These are phyloP conservation scores for Apiospora phragmitis DNA, from an alignment of 2,329 filamentous ascomycete genomes.

Conservation along the genomic window DNA sequence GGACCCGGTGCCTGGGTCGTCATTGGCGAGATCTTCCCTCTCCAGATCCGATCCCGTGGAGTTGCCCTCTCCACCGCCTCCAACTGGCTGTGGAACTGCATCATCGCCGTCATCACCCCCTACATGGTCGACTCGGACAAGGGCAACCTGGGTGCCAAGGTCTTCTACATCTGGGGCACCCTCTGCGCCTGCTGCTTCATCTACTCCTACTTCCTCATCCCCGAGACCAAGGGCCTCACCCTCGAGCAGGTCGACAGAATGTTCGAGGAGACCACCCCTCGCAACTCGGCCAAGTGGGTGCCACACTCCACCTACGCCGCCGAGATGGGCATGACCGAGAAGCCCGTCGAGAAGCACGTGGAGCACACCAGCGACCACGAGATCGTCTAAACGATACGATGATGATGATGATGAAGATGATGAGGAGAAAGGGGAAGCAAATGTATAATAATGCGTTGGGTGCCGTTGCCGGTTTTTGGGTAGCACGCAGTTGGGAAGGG, in stretches of 20 bases:
- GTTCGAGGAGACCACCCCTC: conserved; percentile 82
- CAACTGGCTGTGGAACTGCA: conserved; percentile 75
- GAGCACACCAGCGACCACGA: conserved; percentile 17
- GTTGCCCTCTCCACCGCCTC: conserved; percentile 70
- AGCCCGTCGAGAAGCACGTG: conserved; percentile 24
- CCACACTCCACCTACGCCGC: conserved; percentile 69
- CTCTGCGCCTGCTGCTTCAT: conserved; percentile 56
- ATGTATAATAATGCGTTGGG: background rate
- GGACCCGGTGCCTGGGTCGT: conserved; percentile 69
- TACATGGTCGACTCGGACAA: conserved; percentile 63
- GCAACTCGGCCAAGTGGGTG: conserved; percentile 75
- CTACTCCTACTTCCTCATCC: conserved; percentile 61
- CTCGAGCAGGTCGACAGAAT: conserved; percentile 83
- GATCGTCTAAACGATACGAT: conserved; percentile 2
- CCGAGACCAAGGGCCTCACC: conserved; percentile 73
- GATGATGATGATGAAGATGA: background rate
- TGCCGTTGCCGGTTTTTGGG: no score
- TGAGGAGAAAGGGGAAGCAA: background rate
- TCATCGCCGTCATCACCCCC: conserved; percentile 61
- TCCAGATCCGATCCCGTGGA: conserved; percentile 72
- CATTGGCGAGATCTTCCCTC: conserved; percentile 75
- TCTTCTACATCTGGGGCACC: conserved; percentile 64
- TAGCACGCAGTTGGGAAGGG: background rate
- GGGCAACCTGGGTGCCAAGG: conserved; percentile 40
- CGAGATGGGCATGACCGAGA: conserved; percentile 50